A percentile compares a stretch with the other conserved stretches of the same genome.
Conservation (phyloP, 768 basidiomycete species). For the Tulasnella sp. region DNA sequence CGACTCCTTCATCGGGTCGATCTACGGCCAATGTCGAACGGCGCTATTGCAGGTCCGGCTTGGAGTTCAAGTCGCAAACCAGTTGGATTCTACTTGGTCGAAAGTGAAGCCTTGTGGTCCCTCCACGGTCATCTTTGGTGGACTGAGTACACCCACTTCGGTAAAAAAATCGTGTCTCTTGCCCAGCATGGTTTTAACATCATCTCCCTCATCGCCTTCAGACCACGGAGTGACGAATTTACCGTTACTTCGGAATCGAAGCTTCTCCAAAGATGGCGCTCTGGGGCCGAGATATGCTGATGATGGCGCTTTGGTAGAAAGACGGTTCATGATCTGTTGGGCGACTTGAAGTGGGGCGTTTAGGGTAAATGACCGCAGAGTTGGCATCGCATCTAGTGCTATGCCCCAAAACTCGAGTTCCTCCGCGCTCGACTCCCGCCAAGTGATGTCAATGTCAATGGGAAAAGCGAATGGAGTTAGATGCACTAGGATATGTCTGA, state of each 20-base stretch:
- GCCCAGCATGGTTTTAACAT: neutral
- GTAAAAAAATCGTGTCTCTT: neutral
- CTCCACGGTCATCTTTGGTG: neutral
- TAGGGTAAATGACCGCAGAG: neutral
- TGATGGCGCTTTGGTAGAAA: neutral
- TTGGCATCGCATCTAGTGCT: neutral
- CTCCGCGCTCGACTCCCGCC: neutral
- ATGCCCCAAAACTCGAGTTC: neutral
- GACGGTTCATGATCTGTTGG: neutral
- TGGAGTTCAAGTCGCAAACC: neutral
- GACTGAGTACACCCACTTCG: neutral
- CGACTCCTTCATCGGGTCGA: no score
- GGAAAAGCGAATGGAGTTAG: neutral
- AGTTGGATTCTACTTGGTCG: neutral
- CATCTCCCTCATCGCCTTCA: neutral
- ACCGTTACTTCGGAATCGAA: neutral
- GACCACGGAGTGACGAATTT: neutral
- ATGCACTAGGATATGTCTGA: neutral
- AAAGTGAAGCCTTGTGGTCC: neutral
- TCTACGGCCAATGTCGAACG: no score
- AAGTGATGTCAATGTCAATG: neutral
- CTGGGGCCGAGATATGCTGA: neutral
- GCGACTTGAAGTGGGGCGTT: neutral
- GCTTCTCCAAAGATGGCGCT: neutral
- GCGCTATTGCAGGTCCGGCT: no score